Conservation (phyloP, 345 rosid genomes). For the Euphorbia pulcherrima region DNA sequence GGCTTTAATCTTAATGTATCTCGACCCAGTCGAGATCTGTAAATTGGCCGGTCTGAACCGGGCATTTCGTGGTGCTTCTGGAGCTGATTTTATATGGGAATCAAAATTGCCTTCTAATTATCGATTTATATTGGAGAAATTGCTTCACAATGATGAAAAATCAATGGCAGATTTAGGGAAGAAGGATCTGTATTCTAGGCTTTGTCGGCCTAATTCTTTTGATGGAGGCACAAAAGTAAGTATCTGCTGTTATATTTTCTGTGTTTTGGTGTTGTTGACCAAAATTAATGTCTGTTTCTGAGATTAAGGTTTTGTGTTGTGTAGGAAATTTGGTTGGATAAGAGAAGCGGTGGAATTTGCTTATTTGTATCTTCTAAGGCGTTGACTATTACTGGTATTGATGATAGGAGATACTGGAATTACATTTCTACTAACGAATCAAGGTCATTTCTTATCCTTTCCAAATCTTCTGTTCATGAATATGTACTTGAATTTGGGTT, state of each 20-base stretch:
- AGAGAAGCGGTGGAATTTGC: conserved; percentile 48
- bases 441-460: conserved; percentile 30
- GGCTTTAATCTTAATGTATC: conserved; percentile 18
- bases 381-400: conserved; percentile 63
- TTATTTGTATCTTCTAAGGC: conserved; percentile 56
- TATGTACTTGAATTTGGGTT: too few relatives aligned
- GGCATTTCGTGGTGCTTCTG: conserved; percentile 33
- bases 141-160: conserved; percentile 5
- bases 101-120: conserved; percentile 38
- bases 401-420: conserved; percentile 76
- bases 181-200: conserved; percentile 31
- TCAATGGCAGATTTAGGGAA: conserved; percentile 12
- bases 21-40: conserved; percentile 39
- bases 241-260: neutral
- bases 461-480: too few relatives aligned
- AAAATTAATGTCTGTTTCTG: neutral
- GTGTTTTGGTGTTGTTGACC: neutral
- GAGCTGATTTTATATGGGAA: conserved; percentile 37
- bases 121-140: conserved; percentile 14
- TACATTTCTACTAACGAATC: conserved; percentile 54
- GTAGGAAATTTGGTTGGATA: conserved; percentile 46
- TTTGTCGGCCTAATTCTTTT: conserved; percentile 25
- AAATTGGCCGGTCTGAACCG: conserved; percentile 28
- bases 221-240: conserved; percentile 38
- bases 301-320: neutral